Evolutionary conservation across 371 early-diverging fungal genomes (phyloP), one percentile per base, ranked within the genome.

Genomic region (Thermomucor indicae-seudaticae): DNA sequence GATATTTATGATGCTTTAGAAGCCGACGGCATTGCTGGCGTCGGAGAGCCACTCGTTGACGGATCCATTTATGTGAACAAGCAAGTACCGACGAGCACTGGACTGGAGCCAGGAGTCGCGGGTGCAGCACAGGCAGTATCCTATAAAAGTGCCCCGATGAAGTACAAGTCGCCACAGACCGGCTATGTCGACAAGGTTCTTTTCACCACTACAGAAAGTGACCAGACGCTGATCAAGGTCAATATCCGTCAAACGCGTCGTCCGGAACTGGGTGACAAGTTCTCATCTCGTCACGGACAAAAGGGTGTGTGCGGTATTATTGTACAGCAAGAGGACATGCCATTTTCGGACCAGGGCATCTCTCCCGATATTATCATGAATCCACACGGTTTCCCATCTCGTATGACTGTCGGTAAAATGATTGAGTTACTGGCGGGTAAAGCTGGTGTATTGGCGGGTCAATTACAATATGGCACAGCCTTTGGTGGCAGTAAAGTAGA

Each of bases 331-430:
- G 96, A 93, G 64, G 99, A 99, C 68, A 91, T 99, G 95, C 99
- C 99, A 17, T 99, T 99, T 73, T 83, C 88, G n/a, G 98, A 98
- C 64, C 65, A 81, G 31, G 99, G 99, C 38, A 82, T 98, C 16
- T 80, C 80, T 24, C 99, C 99, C 2, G 99, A 99, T 70, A 91
- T 99, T 45, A 97, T 99, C 72, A 99, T 99, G 98, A 99, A 99
- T 77, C 99, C 99, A 27, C 99, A 99, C 76, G 99, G 99, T 64
- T 98, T 99, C 86, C 99, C 99, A 23, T 95, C 95, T 20, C 96
- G 99, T 78, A 99, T 99, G 99, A 99, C 99, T 20, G 99, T 99
- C 4, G 99, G 99, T 44, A 98, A 99, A 70, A 96, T 99, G 89
- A 93, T 99, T 65, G 99, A 99, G 75, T 67, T 97, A 50, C 65